These are phyloP conservation scores for Cladosporium phlei DNA, from an alignment of 2,329 filamentous ascomycete genomes.

Conservation along the genomic window DNA sequence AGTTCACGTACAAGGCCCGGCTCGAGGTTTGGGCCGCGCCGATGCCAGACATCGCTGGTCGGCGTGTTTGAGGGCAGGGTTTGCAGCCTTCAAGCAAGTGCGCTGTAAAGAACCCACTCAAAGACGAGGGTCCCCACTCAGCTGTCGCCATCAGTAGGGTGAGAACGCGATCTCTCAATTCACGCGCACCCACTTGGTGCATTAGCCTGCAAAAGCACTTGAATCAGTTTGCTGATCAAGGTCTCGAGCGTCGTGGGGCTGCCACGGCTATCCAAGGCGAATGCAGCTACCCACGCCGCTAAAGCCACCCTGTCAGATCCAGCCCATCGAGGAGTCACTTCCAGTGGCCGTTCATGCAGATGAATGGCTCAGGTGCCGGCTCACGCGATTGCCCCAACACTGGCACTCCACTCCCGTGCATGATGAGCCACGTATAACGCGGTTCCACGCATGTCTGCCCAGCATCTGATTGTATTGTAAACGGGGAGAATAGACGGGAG, in stretches of 20 bases:
- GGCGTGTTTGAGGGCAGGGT: background rate
- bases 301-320: slow-evolving; percentile 4
- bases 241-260: slow-evolving; percentile 9
- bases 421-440: slow-evolving; percentile 9
- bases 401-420: background rate
- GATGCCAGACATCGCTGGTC: slow-evolving; percentile 6
- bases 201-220: slow-evolving; percentile 9
- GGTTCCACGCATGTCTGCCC: slow-evolving; percentile 10
- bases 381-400: slow-evolving; percentile 5
- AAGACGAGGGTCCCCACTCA: background rate
- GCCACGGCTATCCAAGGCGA: slow-evolving; percentile 7
- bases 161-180: slow-evolving; percentile 7
- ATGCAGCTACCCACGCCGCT: slow-evolving; percentile 7
- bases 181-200: slow-evolving; percentile 7
- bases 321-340: background rate
- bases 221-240: slow-evolving; percentile 4
- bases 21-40: slow-evolving; percentile 14
- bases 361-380: background rate
- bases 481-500: too few species aligned
- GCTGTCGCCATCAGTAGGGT: background rate
- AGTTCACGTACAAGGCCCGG: slow-evolving; percentile 10
- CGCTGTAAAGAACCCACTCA: background rate
- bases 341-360: slow-evolving; percentile 5
- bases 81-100: background rate
- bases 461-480: slow-evolving; percentile 5